A percentile compares a stretch with the other conserved stretches of the same genome.
phyloP scores from a whole-genome alignment of 192 early-diverging fungal species.

The Coemansia sp. region DNA sequence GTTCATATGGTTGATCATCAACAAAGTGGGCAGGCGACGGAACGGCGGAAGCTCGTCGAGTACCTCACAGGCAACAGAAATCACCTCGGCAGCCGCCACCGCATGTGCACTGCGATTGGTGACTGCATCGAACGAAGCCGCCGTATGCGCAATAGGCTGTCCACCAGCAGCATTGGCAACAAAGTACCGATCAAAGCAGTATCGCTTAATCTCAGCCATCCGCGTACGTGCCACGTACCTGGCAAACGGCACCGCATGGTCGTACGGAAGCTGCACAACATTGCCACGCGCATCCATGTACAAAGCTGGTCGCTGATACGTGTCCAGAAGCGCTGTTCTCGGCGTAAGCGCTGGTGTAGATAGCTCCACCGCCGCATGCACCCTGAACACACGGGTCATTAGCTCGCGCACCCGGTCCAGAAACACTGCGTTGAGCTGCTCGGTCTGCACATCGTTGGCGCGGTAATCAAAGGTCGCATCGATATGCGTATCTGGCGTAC shows the following conservation, averaged over 20 bases:
- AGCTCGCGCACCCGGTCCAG: conserved; percentile 69
- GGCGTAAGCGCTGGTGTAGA: conserved; percentile 82
- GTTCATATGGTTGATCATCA: conserved; percentile 73
- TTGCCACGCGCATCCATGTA: conserved; percentile 80
- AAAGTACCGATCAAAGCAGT: conserved; percentile 82
- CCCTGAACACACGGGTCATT: conserved; percentile 73
- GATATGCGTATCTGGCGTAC: conserved; percentile 75
- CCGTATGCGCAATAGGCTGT: conserved; percentile 74
- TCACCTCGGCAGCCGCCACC: conserved; percentile 83
- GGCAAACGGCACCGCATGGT: conserved; percentile 91
- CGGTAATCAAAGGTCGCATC: conserved; percentile 90
- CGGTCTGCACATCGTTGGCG: conserved; percentile 42
- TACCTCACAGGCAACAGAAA: conserved; percentile 78
- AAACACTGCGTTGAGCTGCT: conserved; percentile 69
- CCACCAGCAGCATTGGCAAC: conserved; percentile 78
- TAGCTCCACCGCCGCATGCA: conserved; percentile 84
- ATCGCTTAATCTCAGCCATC: conserved; percentile 78
- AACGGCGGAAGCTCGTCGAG: conserved; percentile 69
- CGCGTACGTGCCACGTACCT: conserved; percentile 75
- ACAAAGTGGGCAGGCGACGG: conserved; percentile 58
- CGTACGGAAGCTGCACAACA: conserved; percentile 83
- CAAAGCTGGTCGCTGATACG: conserved; percentile 70
- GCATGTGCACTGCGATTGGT: conserved; percentile 61
- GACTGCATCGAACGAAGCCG: conserved; percentile 93
- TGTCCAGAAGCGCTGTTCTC: conserved; percentile 58